Percentiles rank a stretch among this genome's conserved stretches.
Conservation (phyloP, 1,284 basidiomycete species). For the Hortiboletus rubellus region DNA sequence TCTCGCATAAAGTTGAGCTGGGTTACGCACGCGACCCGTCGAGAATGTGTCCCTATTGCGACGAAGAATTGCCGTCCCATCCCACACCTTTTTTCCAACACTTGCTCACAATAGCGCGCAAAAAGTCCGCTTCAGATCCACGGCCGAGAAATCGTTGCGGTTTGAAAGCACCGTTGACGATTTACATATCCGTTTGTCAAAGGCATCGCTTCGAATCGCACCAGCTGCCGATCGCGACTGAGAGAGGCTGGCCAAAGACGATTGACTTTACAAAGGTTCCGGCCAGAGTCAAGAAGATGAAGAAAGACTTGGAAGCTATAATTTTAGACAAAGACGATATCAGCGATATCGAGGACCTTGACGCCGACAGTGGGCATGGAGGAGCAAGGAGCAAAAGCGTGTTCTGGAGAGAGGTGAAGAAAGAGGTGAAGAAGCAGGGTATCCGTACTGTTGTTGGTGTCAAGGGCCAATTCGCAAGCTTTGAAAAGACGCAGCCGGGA, state of each 20-base stretch:
- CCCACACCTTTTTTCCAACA: constrained; percentile 60
- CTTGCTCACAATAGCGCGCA: constrained; percentile 52
- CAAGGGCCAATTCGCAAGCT: constrained; percentile 69
- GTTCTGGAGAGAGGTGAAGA: constrained; percentile 68
- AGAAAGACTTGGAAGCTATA: constrained; percentile 46
- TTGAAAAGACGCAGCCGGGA: constrained; percentile 77
- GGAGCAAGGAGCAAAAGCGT: constrained; percentile 51
- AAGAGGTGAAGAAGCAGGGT: constrained; percentile 62
- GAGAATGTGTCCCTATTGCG: constrained; percentile 76
- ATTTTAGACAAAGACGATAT: constrained; percentile 46
- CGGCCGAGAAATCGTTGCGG: constrained; percentile 70
- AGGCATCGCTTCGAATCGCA: constrained; percentile 73
- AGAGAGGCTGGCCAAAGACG: constrained; percentile 69
- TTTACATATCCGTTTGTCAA: constrained; percentile 69
- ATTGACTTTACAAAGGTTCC: constrained; percentile 64
- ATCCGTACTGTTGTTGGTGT: constrained; percentile 63
- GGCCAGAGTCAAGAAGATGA: constrained; percentile 51
- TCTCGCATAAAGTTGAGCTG: constrained; percentile 19
- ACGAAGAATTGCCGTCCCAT: constrained; percentile 58
- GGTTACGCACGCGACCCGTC: constrained; percentile 53
- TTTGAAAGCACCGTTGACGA: constrained; percentile 59
- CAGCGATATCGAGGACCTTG: constrained; percentile 28
- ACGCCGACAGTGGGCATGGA: constrained; percentile 10
- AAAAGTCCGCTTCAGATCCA: constrained; percentile 56
- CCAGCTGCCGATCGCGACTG: constrained; percentile 65